Percentiles rank a stretch among this genome's conserved stretches.
Conservation (phyloP, 2,329 filamentous ascomycete genomes). For the Talaromyces islandicus region DNA sequence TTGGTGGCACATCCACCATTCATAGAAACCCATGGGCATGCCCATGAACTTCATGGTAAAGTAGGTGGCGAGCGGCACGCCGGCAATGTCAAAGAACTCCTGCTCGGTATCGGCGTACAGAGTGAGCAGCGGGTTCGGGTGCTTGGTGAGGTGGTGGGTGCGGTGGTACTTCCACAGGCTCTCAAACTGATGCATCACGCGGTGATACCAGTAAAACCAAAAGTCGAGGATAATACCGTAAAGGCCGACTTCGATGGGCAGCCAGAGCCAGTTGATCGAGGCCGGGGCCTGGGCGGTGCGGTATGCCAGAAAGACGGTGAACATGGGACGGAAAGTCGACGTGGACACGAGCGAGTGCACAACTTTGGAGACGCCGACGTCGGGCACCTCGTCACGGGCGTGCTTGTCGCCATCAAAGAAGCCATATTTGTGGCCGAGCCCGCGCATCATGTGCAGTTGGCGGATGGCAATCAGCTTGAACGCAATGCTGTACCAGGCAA, state of each 20-base stretch:
- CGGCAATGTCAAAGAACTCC: conserved; percentile 35
- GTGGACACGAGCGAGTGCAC: conserved; percentile 23
- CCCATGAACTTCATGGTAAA: conserved; percentile 27
- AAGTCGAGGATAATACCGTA: conserved; percentile 37
- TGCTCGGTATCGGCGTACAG: conserved; percentile 36
- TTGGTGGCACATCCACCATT: conserved; percentile 39
- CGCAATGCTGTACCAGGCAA: conserved; percentile 28
- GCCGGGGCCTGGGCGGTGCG: conserved; percentile 12
- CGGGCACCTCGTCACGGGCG: conserved; percentile 34
- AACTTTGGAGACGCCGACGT: conserved; percentile 28
- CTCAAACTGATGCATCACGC: conserved; percentile 32
- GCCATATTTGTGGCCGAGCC: conserved; percentile 28
- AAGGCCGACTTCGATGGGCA: conserved; percentile 30
- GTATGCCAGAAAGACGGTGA: conserved; percentile 24
- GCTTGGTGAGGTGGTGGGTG: conserved; percentile 38
- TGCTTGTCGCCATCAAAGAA: conserved; percentile 40
- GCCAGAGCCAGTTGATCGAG: conserved; percentile 24
- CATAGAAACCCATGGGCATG: conserved; percentile 38
- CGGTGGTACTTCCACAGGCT: conserved; percentile 35
- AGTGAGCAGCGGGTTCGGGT: conserved; percentile 33
- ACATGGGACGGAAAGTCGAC: conserved; percentile 20
- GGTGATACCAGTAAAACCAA: conserved; percentile 40
- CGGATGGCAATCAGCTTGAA: conserved; percentile 33
- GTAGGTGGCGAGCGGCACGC: conserved; percentile 32
- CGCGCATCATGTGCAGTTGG: conserved; percentile 28